Conservation (phyloP, 257 asterid species). For the Catharanthus roseus region DNA sequence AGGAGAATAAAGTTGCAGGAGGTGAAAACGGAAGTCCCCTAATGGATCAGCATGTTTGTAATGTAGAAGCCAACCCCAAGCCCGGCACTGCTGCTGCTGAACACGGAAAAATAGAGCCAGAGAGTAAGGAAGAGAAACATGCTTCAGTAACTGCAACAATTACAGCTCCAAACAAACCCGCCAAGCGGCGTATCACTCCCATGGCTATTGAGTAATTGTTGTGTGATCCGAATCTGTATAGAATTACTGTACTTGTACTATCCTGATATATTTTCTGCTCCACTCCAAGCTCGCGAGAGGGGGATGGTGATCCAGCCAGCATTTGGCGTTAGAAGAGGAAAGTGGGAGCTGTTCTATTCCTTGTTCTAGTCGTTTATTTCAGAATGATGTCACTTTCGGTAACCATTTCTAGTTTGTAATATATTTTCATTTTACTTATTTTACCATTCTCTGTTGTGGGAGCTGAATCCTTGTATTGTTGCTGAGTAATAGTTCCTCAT, state of each 20-base stretch:
- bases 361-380: neutral
- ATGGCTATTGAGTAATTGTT: conserved; percentile 54
- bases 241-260: neutral
- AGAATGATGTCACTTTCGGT: neutral
- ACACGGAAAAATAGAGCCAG: conserved; percentile 24
- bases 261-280: neutral
- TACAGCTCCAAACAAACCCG: conserved; percentile 34
- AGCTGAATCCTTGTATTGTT: neutral
- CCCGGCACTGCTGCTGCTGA: conserved; percentile 21
- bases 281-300: neutral
- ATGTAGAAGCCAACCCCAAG: conserved; percentile 3
- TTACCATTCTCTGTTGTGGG: neutral
- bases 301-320: neutral
- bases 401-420: neutral
- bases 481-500: neutral
- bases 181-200: conserved; percentile 81
- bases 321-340: neutral
- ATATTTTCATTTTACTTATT: neutral
- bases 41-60: conserved; percentile 15
- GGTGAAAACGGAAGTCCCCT: conserved; percentile 21
- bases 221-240: neutral
- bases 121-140: conserved; percentile 26
- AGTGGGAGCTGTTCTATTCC: neutral
- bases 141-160: conserved; percentile 27
- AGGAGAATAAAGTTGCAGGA: conserved; percentile 25